Evolutionary conservation across 768 basidiomycete genomes (phyloP).

Genomic region (Xerocomus spinulosus): DNA sequence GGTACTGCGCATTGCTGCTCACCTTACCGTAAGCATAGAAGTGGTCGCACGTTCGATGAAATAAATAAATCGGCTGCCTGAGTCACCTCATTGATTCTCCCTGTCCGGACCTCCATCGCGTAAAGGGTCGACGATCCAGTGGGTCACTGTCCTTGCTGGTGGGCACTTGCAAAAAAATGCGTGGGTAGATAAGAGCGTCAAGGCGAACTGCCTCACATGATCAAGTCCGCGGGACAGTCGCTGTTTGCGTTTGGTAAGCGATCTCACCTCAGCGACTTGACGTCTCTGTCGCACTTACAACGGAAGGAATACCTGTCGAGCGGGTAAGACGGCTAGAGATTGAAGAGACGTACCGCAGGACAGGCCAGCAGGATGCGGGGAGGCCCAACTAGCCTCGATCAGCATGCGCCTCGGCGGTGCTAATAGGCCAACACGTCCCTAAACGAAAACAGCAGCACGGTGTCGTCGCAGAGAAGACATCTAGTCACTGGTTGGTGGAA

Average conservation of each 20-base stretch:
- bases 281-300: neutral
- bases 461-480: neutral
- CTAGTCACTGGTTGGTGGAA: neutral
- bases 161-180: neutral
- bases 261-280: neutral
- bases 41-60: neutral
- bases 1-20: neutral
- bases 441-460: neutral
- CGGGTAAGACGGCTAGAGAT: neutral
- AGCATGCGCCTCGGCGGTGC: neutral
- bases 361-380: neutral
- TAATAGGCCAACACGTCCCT: neutral
- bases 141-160: neutral
- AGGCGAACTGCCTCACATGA: no score
- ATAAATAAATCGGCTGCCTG: neutral
- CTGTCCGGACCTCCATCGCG: no score
- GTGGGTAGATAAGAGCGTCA: neutral
- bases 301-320: neutral
- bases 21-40: neutral
- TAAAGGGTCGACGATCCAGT: neutral
- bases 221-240: neutral
- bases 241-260: no score
- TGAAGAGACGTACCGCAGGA: neutral
- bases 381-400: neutral
- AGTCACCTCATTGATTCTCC: neutral